These are phyloP conservation scores for Cladorrhinum sp. DNA, from an alignment of 2,329 filamentous ascomycete species.

Conservation along the genomic window DNA sequence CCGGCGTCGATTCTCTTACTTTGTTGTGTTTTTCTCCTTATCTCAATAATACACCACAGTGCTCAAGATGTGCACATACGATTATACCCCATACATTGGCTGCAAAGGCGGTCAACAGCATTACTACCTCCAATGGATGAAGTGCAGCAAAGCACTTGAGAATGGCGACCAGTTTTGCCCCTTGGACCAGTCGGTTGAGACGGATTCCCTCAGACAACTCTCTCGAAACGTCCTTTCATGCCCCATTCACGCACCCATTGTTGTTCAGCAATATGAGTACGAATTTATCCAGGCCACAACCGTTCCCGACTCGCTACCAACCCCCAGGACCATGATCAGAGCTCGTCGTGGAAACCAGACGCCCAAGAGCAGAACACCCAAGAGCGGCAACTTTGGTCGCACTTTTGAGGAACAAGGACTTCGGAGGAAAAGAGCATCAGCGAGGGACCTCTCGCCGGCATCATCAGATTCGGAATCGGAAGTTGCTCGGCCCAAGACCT, in stretches of 20 bases:
- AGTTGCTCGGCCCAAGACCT: not conserved
- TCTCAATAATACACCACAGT: not conserved
- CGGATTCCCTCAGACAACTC: slow-evolving; percentile 22
- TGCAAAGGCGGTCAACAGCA: slow-evolving; percentile 24
- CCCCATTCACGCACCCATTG: slow-evolving; percentile 26
- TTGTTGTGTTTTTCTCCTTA: not conserved
- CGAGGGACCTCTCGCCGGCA: not conserved
- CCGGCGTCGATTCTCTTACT: not conserved
- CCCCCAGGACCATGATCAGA: not conserved
- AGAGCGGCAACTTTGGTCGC: not conserved
- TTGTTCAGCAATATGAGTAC: slow-evolving; percentile 25
- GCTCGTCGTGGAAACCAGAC: not conserved
- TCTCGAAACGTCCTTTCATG: slow-evolving; percentile 27
- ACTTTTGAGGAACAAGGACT: slow-evolving; percentile 1
- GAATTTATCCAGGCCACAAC: slow-evolving; percentile 10
- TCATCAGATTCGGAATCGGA: slow-evolving; percentile 14
- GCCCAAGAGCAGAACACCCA: slow-evolving; percentile 4
- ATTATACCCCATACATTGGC: slow-evolving; percentile 27
- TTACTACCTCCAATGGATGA: slow-evolving; percentile 29
- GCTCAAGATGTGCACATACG: slow-evolving; percentile 27
- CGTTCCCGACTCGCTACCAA: not conserved
- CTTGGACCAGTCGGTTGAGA: slow-evolving; percentile 20
- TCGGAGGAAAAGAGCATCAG: slow-evolving; percentile 1
- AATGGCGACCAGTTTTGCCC: slow-evolving; percentile 23
- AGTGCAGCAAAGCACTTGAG: slow-evolving; percentile 24